phyloP scores from a whole-genome alignment of 2,329 filamentous ascomycete species.

The Aureobasidium sp. region DNA sequence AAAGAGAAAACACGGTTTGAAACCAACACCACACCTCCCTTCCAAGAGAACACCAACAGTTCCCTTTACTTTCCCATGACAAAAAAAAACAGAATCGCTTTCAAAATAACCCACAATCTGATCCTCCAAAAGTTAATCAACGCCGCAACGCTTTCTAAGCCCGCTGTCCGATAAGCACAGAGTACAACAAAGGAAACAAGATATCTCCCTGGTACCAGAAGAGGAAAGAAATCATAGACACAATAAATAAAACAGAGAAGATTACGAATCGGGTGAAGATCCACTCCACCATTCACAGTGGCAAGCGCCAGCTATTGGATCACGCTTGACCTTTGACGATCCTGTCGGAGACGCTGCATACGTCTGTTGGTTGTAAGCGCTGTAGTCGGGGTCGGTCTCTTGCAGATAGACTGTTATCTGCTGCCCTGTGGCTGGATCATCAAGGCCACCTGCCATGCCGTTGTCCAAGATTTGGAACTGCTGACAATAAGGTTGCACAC shows the following conservation, averaged over 20 bases:
- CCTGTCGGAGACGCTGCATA: background rate
- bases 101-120: background rate
- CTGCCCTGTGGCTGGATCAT: constrained; percentile 27
- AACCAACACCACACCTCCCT: background rate
- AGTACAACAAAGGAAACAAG: background rate
- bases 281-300: constrained; percentile 33
- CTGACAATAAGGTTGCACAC: constrained; percentile 53
- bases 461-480: constrained; percentile 55
- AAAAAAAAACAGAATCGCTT: constrained; percentile 3
- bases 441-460: constrained; percentile 36
- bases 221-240: constrained; percentile 3
- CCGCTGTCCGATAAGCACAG: background rate
- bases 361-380: constrained; percentile 21
- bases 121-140: background rate
- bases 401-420: constrained; percentile 34
- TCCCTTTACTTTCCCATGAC: background rate
- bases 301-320: constrained; percentile 24
- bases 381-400: constrained; percentile 34
- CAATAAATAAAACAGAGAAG: background rate
- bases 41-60: background rate
- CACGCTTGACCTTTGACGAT: constrained; percentile 15
- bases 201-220: constrained; percentile 9
- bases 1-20: background rate
- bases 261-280: background rate
- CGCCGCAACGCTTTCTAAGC: constrained; percentile 6